These are phyloP conservation scores for Annona squamosa DNA, from an alignment of 164 flowering plant species.

Conservation along the genomic window DNA sequence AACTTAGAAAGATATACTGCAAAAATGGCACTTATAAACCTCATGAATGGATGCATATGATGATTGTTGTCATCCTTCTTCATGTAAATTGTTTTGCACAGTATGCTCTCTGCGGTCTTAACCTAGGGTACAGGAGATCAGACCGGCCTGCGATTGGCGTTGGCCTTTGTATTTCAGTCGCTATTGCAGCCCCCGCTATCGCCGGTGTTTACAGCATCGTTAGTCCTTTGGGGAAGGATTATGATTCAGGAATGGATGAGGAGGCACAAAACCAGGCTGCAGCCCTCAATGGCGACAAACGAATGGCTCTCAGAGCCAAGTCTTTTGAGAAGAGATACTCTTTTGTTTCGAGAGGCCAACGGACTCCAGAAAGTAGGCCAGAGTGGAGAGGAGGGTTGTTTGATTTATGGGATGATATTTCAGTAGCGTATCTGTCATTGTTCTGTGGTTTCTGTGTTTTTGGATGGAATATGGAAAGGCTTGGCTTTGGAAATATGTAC, in stretches of 20 bases:
- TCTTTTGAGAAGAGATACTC: slow-evolving; percentile 64
- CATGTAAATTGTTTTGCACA: slow-evolving; percentile 83
- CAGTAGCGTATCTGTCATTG: slow-evolving; percentile 69
- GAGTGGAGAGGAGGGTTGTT: slow-evolving; percentile 83
- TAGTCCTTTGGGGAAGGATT: slow-evolving; percentile 86
- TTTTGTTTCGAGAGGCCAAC: slow-evolving; percentile 50
- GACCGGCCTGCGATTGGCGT: slow-evolving; percentile 84
- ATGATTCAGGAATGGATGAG: slow-evolving; percentile 43
- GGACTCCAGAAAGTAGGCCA: slow-evolving; percentile 42
- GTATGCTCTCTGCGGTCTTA: slow-evolving; percentile 77
- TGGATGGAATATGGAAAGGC: slow-evolving; percentile 98
- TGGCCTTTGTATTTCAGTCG: slow-evolving; percentile 58
- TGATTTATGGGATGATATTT: slow-evolving; percentile 83
- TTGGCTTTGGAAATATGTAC: slow-evolving; percentile 96
- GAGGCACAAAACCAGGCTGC: slow-evolving; percentile 40
- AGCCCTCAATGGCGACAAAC: slow-evolving; percentile 6
- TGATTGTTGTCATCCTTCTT: slow-evolving; percentile 73
- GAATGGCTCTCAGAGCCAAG: slow-evolving; percentile 16
- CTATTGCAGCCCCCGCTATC: slow-evolving; percentile 75
- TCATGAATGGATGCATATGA: slow-evolving; percentile 88
- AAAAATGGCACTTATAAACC: slow-evolving; percentile 86
- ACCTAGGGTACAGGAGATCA: slow-evolving; percentile 73
- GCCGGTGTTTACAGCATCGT: slow-evolving; percentile 69
- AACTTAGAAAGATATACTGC: slow-evolving; percentile 72
- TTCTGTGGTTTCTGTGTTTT: slow-evolving; percentile 88